Percentiles rank a stretch among this genome's conserved stretches.
These are phyloP conservation scores for Dendrothele bispora DNA, from an alignment of 768 basidiomycete genomes.

Conservation along the genomic window DNA sequence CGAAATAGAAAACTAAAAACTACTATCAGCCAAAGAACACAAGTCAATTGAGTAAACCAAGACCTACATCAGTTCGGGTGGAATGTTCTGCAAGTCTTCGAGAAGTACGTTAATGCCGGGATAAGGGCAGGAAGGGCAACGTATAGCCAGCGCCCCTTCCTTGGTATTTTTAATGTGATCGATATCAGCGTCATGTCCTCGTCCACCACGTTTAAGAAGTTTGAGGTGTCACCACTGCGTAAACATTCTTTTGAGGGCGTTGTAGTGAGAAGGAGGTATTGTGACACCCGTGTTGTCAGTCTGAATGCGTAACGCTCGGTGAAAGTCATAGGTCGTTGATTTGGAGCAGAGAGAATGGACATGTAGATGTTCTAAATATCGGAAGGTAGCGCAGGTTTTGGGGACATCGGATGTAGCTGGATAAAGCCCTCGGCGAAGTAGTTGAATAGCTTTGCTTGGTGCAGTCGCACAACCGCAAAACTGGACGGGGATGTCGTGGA, in stretches of 20 bases:
- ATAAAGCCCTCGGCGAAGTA: conserved; percentile 17
- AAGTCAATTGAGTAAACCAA: no score
- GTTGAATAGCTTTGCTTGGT: conserved; percentile 12
- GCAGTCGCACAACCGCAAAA: conserved; percentile 15
- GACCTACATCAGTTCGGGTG: not conserved
- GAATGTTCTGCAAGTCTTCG: not conserved
- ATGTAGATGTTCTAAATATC: conserved; percentile 22
- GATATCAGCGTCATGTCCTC: conserved; percentile 17
- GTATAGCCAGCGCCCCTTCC: conserved; percentile 14
- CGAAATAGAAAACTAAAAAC: no score
- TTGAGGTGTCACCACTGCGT: conserved; percentile 18
- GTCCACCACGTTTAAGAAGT: conserved; percentile 16
- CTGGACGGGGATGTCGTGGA: conserved; percentile 15
- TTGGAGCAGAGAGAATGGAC: conserved; percentile 28
- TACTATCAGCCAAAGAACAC: no score
- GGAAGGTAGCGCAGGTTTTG: conserved; percentile 26
- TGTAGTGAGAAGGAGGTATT: conserved; percentile 15
- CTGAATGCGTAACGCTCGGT: conserved; percentile 18
- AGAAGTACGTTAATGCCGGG: conserved; percentile 18
- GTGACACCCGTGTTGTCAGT: conserved; percentile 23
- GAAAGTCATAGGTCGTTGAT: conserved; percentile 25
- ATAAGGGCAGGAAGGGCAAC: conserved; percentile 23
- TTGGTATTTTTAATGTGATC: conserved; percentile 7
- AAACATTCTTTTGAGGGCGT: conserved; percentile 17
- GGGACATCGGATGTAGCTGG: conserved; percentile 24